Conservation (phyloP, 371 early-diverging fungal species). For the Apophysomyces sp. region DNA sequence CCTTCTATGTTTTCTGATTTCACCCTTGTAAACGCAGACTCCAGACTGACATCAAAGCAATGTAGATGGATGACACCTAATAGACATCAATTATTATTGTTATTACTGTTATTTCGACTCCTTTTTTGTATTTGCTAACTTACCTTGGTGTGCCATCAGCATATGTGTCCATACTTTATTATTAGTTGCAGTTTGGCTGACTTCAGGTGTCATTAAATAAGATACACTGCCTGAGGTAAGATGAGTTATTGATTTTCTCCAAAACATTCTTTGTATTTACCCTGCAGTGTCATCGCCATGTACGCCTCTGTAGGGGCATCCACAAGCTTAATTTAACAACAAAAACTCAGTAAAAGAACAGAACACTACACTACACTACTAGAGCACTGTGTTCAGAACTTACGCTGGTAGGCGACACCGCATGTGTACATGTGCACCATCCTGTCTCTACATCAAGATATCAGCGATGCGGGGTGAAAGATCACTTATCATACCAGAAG, state of each 20-base stretch:
- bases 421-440: conserved; percentile 36
- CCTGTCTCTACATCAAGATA: conserved; percentile 16
- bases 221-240: conserved; percentile 23
- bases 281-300: conserved; percentile 27
- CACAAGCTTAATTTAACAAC: conserved; percentile 1
- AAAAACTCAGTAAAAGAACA: no score
- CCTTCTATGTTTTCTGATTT: neutral
- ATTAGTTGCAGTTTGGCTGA: neutral
- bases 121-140: neutral
- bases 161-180: conserved; percentile 28
- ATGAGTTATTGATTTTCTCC: neutral
- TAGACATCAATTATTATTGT: neutral
- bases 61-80: conserved; percentile 22
- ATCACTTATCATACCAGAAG: neutral
- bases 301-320: conserved; percentile 27
- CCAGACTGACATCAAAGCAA: conserved; percentile 19
- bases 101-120: no score
- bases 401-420: conserved; percentile 23
- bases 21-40: conserved; percentile 13
- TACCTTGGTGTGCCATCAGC: conserved; percentile 31
- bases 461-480: neutral
- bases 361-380: no score
- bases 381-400: neutral
- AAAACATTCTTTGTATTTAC: conserved; percentile 3
- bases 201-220: conserved; percentile 24